Evolutionary conservation across 2,329 filamentous ascomycete genomes (phyloP).

Genomic region (Botrytis galanthina): DNA sequence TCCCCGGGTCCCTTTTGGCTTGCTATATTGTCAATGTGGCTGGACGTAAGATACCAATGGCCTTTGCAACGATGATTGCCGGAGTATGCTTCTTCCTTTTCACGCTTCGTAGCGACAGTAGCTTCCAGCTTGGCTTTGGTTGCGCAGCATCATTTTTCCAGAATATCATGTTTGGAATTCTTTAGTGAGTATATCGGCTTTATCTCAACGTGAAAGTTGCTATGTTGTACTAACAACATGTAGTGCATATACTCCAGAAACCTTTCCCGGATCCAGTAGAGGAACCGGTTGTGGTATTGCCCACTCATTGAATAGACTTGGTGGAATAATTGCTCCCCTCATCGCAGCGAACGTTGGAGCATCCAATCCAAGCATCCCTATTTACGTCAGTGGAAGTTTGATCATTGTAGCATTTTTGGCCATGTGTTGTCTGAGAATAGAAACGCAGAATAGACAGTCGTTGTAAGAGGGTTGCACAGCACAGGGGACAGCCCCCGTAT

Average conservation of each 20-base stretch:
- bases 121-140: slow-evolving; percentile 61
- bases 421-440: slow-evolving; percentile 61
- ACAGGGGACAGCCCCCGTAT: neutral
- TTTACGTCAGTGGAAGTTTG: slow-evolving; percentile 56
- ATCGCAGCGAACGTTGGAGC: slow-evolving; percentile 53
- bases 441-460: slow-evolving; percentile 59
- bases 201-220: neutral
- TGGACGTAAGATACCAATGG: slow-evolving; percentile 71
- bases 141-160: slow-evolving; percentile 70
- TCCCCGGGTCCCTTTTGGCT: slow-evolving; percentile 74
- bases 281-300: slow-evolving; percentile 72
- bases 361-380: slow-evolving; percentile 52
- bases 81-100: slow-evolving; percentile 71
- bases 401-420: slow-evolving; percentile 59
- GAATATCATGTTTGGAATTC: slow-evolving; percentile 74
- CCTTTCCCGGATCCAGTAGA: slow-evolving; percentile 70
- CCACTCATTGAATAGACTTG: slow-evolving; percentile 67
- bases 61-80: slow-evolving; percentile 63
- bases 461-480: slow-evolving; percentile 40
- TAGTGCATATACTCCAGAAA: slow-evolving; percentile 68
- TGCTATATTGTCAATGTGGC: slow-evolving; percentile 69
- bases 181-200: slow-evolving; percentile 49
- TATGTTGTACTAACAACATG: slow-evolving; percentile 2
- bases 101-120: slow-evolving; percentile 54
- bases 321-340: slow-evolving; percentile 66